Base-by-base conservation (phyloP, 2,329 filamentous ascomycete species). In the Fusarium sublunatum region DNA sequence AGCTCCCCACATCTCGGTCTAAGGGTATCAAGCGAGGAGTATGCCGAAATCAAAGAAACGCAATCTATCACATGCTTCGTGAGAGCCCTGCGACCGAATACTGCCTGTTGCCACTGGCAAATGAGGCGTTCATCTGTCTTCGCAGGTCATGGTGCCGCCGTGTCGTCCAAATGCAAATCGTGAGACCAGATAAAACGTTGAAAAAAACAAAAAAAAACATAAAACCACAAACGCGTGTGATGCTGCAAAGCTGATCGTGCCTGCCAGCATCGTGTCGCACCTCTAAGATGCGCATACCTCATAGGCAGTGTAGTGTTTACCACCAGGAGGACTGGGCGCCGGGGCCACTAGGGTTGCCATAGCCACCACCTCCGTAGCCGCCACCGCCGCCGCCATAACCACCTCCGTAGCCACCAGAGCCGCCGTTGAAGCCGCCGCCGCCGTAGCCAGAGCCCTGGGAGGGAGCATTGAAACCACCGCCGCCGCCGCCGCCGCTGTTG, bases 301-400 rank as follows among this genome's bases (percentile, higher is more conserved):
- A 15, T 46, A 42, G 54, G 58, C 13, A 32, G 6, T 61, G 57
- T 45, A 53, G 59, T 67, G 57, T 77, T 81, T 85, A 86, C 84
- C 84, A 92, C 89, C 90, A 91, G 68, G 86, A 88, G 62, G 83
- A 88, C 74, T 87, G 86, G 73, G 86, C 85, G 58, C 86, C 86
- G 41, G 81, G 81, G 70, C 89, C 88, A 79, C 91, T 89, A 76
- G 89, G 89, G 78, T 91, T 91, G 77, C 86, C 78, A 60, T 86
- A 85, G 50, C 82, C 79, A 40, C 82, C 79, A 38, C 79, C 76
- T 41, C 74, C 72, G 59, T 76, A 76, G 52, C 81, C 79, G 72
- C 80, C 74, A 52, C 79, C 78, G 36, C 79, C 77, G 42, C 77
- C 73, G 64, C 76, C 76, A 53, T 73, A 73, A 49, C 75, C 75